These are phyloP conservation scores for Rhizophagus prolifer DNA, from an alignment of 192 early-diverging fungal genomes.

Conservation along the genomic window DNA sequence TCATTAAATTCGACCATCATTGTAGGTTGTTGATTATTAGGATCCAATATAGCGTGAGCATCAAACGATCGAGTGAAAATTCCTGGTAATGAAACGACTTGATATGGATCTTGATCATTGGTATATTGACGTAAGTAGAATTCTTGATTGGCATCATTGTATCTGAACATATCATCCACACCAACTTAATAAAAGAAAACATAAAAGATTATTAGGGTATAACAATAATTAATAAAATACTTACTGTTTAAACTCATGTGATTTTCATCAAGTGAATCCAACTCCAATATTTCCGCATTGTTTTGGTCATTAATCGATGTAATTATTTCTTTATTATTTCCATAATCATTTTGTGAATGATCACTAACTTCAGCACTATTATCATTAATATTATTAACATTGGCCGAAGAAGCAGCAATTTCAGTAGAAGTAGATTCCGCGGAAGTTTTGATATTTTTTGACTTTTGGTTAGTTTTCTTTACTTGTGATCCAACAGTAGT, in stretches of 20 bases:
- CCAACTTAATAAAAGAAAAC: no score
- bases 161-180: background rate
- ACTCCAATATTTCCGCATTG: background rate
- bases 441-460: background rate
- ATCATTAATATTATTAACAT: background rate
- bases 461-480: background rate
- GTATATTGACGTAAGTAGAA: slow-evolving; percentile 47
- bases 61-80: slow-evolving; percentile 29
- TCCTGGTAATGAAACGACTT: slow-evolving; percentile 38
- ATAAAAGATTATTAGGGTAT: no score
- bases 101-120: slow-evolving; percentile 42
- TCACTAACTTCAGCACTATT: background rate
- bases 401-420: background rate
- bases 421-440: background rate
- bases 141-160: background rate
- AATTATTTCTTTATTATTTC: background rate
- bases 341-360: background rate
- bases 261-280: background rate
- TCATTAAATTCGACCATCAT: slow-evolving; percentile 17
- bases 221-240: background rate
- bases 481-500: background rate
- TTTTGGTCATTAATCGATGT: background rate
- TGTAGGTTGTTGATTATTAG: slow-evolving; percentile 7
- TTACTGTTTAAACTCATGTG: background rate
- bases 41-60: slow-evolving; percentile 5